phyloP scores from a whole-genome alignment of 805 yeast genomes.

The Jamesozyma hellenica region DNA sequence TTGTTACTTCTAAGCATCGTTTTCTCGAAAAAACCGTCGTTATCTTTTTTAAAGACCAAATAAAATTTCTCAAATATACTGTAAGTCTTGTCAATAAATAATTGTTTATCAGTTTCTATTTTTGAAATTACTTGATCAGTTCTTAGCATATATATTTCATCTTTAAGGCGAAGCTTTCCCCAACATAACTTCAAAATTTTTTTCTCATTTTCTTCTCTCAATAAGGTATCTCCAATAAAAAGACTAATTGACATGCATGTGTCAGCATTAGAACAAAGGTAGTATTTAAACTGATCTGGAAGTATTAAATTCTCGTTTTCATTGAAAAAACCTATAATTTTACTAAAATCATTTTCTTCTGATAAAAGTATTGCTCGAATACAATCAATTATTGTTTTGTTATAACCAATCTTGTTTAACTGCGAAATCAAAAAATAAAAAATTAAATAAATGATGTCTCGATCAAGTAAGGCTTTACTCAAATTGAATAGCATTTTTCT shows the following conservation, averaged over 20 bases:
- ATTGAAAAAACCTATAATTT: not conserved
- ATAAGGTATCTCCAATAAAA: not conserved
- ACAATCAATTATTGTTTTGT: not conserved
- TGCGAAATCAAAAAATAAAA: not conserved
- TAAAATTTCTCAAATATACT: not conserved
- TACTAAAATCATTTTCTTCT: not conserved
- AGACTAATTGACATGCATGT: not conserved
- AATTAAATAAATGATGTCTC: not conserved
- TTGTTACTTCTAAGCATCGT: slow-evolving; percentile 38
- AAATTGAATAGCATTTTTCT: not conserved
- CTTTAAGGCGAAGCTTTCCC: not conserved
- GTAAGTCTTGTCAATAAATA: not conserved
- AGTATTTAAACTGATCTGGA: not conserved
- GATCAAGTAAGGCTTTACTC: not conserved
- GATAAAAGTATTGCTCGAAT: not conserved
- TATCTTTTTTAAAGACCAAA: slow-evolving; percentile 25
- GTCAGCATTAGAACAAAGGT: not conserved
- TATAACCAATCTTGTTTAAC: not conserved
- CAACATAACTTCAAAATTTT: not conserved
- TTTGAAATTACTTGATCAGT: not conserved
- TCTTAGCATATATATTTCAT: not conserved
- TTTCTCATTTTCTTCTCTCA: not conserved
- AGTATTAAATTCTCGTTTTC: not conserved
- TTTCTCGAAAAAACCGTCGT: slow-evolving; percentile 29
- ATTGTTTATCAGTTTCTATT: not conserved